These are phyloP conservation scores for Aspergillus oerlinghausenensis DNA, from an alignment of 2,329 filamentous ascomycete genomes.

Conservation along the genomic window DNA sequence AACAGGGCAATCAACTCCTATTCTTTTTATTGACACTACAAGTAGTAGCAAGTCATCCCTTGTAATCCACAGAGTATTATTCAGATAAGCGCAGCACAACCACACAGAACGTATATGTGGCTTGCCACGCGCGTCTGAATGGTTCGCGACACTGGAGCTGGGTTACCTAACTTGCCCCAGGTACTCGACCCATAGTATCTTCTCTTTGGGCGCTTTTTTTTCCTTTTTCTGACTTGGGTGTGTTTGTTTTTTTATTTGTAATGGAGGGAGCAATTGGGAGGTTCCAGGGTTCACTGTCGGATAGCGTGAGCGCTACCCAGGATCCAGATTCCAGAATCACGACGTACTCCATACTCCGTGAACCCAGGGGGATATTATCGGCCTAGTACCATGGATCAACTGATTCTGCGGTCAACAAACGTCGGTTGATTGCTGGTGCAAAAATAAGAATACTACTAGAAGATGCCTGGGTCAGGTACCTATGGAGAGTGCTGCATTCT, in stretches of 20 bases:
- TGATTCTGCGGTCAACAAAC: slow-evolving; percentile 1
- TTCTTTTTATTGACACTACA: neutral
- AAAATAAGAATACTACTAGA: too few relatives aligned
- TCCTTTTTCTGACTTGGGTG: neutral
- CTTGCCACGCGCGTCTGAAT: slow-evolving; percentile 11
- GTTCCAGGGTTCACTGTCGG: slow-evolving; percentile 12
- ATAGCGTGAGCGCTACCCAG: slow-evolving; percentile 1
- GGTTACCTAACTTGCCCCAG: neutral
- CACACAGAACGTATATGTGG: neutral
- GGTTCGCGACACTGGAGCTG: slow-evolving; percentile 7
- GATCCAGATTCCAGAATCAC: slow-evolving; percentile 1
- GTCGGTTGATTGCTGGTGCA: neutral
- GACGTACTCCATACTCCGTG: neutral
- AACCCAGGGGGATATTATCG: neutral
- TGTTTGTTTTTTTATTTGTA: neutral
- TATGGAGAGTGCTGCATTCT: neutral
- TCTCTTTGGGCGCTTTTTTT: neutral
- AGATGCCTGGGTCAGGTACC: neutral
- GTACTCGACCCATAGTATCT: neutral
- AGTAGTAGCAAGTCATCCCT: neutral
- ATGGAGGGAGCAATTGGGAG: neutral
- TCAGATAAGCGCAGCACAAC: neutral
- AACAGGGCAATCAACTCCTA: neutral
- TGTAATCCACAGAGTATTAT: neutral
- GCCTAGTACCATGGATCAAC: slow-evolving; percentile 12